Evolutionary conservation across 768 basidiomycete species (phyloP), one percentile per base, ranked within the genome.

Genomic region (Dioszegia aurantiaca): DNA sequence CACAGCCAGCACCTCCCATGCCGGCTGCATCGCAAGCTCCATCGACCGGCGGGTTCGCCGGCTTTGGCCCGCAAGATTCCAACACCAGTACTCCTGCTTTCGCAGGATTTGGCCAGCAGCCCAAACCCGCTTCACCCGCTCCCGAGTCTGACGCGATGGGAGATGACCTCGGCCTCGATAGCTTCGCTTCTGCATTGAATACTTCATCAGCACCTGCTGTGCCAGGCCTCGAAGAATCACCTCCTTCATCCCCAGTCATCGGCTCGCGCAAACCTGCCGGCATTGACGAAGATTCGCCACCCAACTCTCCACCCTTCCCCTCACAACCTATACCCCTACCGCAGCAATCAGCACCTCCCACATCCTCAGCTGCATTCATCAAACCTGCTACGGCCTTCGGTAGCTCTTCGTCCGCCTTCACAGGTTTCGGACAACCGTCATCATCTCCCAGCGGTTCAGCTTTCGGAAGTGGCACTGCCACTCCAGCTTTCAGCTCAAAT

Each of bases 331-430:
- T 27, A 26, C 62, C 30, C 1, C 44, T 19, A 6, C 37, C 36
- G n/a, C 62, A 21, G 12, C 58, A 2, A 19, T 19, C 28, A 2
- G 19, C 60, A 6, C 11, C 60, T 27, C 12, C 61, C 12, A 27
- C 56, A 10, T 14, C 62, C 3, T 19, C 60, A 6, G 56, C 65
- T 2, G 48, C 65, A 1, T 73, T 73, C 60, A 70, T 73, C 53
- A 70, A 73, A 42, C 69, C 71, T 21, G 67, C 68, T 14, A 68
- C 64, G 11, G 70, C 67, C 4, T 72, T 72, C 51, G 64, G 58
- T 1, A 46, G 58, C 12, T 41, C 60, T 2, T 47, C 63, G 23
- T 52, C 63, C 3, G 42, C 58, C 21, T 62, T 62, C 47, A 61
- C 63, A 4, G 56, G 57, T 9, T 72, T 72, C 36, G 69, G 70